A percentile compares a stretch with the other conserved stretches of the same genome.
Evolutionary conservation across 495 filamentous ascomycete genomes (phyloP).

Genomic region (Aspergillus mulundensis): DNA sequence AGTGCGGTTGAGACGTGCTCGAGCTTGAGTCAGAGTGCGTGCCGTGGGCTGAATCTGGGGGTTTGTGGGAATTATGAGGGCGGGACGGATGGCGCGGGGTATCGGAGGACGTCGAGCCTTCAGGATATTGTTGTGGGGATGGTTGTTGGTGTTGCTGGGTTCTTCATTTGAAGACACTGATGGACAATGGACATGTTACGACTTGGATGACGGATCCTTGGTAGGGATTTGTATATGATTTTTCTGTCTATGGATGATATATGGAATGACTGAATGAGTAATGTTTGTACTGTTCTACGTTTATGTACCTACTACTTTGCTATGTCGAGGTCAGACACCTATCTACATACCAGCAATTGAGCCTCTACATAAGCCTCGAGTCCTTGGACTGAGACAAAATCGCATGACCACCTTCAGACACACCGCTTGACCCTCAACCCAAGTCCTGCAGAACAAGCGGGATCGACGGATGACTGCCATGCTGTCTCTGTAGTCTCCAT

Average conservation of each 20-base stretch:
- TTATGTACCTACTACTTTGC: conserved; percentile 1
- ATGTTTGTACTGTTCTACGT: conserved; percentile 12
- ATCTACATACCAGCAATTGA: too few species aligned
- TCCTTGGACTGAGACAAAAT: too few species aligned
- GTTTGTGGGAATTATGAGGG: conserved; percentile 48
- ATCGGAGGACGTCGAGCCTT: conserved; percentile 29
- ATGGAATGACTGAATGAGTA: conserved; percentile 15
- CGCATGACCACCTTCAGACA: neutral
- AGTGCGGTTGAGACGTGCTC: conserved; percentile 61
- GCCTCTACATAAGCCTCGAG: too few species aligned
- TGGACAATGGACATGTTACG: neutral
- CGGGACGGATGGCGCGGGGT: conserved; percentile 27
- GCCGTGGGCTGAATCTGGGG: conserved; percentile 52
- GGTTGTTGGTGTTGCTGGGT: conserved; percentile 39
- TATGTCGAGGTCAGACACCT: neutral
- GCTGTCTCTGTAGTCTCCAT: conserved; percentile 11
- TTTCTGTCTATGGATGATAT: conserved; percentile 12
- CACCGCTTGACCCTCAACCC: conserved; percentile 1
- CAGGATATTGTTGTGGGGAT: conserved; percentile 41
- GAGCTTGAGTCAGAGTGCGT: conserved; percentile 57
- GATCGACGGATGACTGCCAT: neutral
- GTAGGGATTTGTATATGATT: conserved; percentile 6
- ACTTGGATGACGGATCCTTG: neutral
- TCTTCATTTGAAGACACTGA: conserved; percentile 33
- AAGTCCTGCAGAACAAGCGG: conserved; percentile 2